Conservation (phyloP, 805 yeast genomes). For the Debaryomyces hansenii region DNA sequence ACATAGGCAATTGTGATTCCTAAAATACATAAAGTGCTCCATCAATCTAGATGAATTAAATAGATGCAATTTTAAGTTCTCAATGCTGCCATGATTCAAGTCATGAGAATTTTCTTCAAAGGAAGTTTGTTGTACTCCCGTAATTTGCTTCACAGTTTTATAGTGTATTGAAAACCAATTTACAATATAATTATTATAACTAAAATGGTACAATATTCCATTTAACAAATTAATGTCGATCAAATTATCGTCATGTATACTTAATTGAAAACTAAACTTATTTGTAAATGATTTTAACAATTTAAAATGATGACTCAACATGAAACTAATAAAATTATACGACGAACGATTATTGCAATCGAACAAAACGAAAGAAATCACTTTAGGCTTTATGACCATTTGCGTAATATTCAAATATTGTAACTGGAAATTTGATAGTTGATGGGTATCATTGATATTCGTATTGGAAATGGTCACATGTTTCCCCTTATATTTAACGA, state of each 20-base stretch:
- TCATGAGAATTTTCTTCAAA: background rate
- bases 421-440: conserved; percentile 6
- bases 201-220: conserved; percentile 4
- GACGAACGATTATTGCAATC: conserved; percentile 8
- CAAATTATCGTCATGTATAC: conserved; percentile 9
- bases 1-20: conserved; percentile 5
- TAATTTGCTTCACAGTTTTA: background rate
- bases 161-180: conserved; percentile 15
- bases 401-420: conserved; percentile 15
- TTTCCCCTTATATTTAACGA: conserved; percentile 4
- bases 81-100: conserved; percentile 4
- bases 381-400: conserved; percentile 19
- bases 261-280: conserved; percentile 15
- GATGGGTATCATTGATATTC: background rate
- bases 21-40: conserved; percentile 6
- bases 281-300: conserved; percentile 14
- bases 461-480: conserved; percentile 6
- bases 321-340: background rate
- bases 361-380: conserved; percentile 14
- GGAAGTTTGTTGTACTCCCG: background rate
- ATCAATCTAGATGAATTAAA: conserved; percentile 13
- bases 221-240: conserved; percentile 5
- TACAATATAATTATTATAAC: conserved; percentile 5
- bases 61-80: conserved; percentile 18
- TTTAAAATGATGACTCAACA: conserved; percentile 1